A percentile compares a stretch with the other conserved stretches of the same genome.
Conservation (phyloP, 352 stramenopile genomes). For the Phytophthora sp. region DNA sequence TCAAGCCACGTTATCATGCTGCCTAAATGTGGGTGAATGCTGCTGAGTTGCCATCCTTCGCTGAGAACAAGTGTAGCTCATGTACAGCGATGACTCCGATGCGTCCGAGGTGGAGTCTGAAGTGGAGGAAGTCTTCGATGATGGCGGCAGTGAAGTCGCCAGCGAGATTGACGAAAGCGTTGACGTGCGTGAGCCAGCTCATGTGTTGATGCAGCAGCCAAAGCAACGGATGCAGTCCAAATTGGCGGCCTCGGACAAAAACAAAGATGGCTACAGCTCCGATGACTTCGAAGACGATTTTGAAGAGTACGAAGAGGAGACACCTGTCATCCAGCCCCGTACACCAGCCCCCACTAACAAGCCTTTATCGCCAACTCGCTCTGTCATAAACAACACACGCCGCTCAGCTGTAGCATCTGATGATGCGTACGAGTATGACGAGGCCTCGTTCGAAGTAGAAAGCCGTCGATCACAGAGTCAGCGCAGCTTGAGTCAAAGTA, state of each 20-base stretch:
- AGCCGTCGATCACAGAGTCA: slow-evolving; percentile 52
- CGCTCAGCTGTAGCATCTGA: slow-evolving; percentile 18
- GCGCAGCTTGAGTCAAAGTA: slow-evolving; percentile 39
- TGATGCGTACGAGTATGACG: slow-evolving; percentile 57
- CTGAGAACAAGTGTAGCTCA: slow-evolving; percentile 19
- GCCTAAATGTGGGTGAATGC: slow-evolving; percentile 28
- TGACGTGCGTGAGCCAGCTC: slow-evolving; percentile 4
- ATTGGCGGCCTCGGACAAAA: slow-evolving; percentile 41
- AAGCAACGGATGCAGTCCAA: slow-evolving; percentile 10
- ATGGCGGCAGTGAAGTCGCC: slow-evolving; percentile 49
- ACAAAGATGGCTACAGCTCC: slow-evolving; percentile 61
- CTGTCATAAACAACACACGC: slow-evolving; percentile 20
- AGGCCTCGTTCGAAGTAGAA: slow-evolving; percentile 80
- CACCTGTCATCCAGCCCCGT: not conserved
- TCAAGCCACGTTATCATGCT: not conserved
- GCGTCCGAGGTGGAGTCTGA: slow-evolving; percentile 75
- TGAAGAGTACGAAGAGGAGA: slow-evolving; percentile 31
- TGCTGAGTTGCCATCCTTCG: slow-evolving; percentile 8
- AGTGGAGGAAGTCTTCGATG: slow-evolving; percentile 33
- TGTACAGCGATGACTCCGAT: slow-evolving; percentile 79
- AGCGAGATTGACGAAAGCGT: slow-evolving; percentile 64
- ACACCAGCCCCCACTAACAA: slow-evolving; percentile 5
- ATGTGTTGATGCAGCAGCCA: slow-evolving; percentile 18
- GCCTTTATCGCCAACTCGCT: slow-evolving; percentile 18
- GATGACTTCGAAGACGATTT: slow-evolving; percentile 78